A percentile compares a stretch with the other conserved stretches of the same genome.
phyloP scores from a whole-genome alignment of 768 basidiomycete genomes.

The Russula sp. region DNA sequence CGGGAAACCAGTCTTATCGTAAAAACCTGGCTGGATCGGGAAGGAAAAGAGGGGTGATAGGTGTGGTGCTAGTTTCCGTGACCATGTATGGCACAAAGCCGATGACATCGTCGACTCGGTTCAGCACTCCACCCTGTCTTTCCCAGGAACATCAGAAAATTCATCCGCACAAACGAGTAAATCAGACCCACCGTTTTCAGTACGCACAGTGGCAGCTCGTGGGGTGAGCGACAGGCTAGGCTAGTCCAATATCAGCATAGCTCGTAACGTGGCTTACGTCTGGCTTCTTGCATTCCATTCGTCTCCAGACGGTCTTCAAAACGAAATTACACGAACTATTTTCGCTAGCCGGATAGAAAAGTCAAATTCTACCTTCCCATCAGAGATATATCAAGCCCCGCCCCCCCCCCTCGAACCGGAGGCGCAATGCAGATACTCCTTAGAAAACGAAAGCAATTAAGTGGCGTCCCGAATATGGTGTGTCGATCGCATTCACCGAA shows the following conservation, averaged over 20 bases:
- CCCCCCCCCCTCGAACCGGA: too few species aligned
- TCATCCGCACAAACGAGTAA: neutral
- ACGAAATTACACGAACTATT: neutral
- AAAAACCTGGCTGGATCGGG: slow-evolving; percentile 2
- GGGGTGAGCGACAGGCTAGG: neutral
- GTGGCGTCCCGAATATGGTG: slow-evolving; percentile 7
- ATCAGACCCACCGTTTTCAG: neutral
- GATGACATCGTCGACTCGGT: slow-evolving; percentile 2
- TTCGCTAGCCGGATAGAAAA: neutral
- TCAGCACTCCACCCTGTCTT: neutral
- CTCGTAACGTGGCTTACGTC: slow-evolving; percentile 7
- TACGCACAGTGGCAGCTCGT: neutral
- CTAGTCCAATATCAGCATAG: slow-evolving; percentile 17
- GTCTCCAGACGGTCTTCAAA: neutral
- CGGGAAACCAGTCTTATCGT: slow-evolving; percentile 11
- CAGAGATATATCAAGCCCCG: neutral
- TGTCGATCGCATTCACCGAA: neutral
- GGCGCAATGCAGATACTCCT: slow-evolving; percentile 1
- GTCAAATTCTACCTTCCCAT: neutral
- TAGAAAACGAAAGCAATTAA: neutral
- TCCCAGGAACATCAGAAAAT: slow-evolving; percentile 9
- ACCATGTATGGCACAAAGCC: slow-evolving; percentile 14
- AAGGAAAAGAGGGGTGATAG: slow-evolving; percentile 8
- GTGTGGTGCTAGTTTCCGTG: slow-evolving; percentile 12
- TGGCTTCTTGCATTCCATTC: neutral